Base-by-base conservation (phyloP, 1,139 yeast species). In the Yamadazyma membranifaciens region DNA sequence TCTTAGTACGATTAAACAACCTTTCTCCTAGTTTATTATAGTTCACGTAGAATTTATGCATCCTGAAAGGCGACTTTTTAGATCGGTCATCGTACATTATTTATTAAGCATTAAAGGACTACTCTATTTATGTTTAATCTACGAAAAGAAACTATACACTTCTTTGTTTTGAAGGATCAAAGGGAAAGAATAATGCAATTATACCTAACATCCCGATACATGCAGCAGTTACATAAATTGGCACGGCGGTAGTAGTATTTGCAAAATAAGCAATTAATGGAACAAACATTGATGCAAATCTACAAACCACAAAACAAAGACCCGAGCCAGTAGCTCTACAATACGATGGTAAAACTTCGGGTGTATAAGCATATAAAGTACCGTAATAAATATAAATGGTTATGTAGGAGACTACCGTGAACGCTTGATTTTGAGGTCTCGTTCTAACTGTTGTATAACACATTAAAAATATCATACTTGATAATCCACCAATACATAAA, bases 201-300 rank as follows among this genome's bases (percentile, higher is more conserved):
- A 73, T 36, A 1, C 76, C 77, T 37, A 73, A 55, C 9, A 57
- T 57, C 4, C 79, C 78, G 45, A 73, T 71, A 45, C 72, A 59
- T 1, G 78, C 80, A 25, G 83, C 84, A 58, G 80, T 72, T n/a
- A 78, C 77, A 71, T 78, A 78, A 39, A 79, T 74, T 2, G 83
- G 83, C 27, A 70, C 73, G 10, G 71, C 43, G 5, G 80, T 63
- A 5, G 60, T 45, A 9, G 75, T 62, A 37, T 69, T 63, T 37
- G 74, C 67, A 51, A 55, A 78, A 58, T 69, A 75, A 40, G 75
- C 76, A 41, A 78, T 69, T 31, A 77, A 67, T 0, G 83, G 82
- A 5, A 75, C 77, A 46, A 77, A 59, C 31, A 70, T 67, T 11
- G 80, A 75, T 24, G 73, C 64, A 11, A 69, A 56, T 51, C 83